These are phyloP conservation scores for Mortierella sp. DNA, from an alignment of 371 early-diverging fungal species.

Conservation along the genomic window DNA sequence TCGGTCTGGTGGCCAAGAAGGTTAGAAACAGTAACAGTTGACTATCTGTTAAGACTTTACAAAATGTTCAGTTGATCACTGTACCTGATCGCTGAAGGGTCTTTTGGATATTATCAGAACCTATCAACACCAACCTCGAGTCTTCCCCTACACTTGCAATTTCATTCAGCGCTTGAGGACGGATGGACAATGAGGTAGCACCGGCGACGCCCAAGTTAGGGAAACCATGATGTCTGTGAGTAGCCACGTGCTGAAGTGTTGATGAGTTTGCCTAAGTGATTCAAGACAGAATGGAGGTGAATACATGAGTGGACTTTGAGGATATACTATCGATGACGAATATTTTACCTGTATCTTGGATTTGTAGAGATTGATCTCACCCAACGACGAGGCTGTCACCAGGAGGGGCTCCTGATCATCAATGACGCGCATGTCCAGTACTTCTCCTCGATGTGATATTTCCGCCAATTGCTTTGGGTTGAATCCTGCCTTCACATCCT, in stretches of 20 bases:
- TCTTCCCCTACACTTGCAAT: conserved; percentile 17
- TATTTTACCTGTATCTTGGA: neutral
- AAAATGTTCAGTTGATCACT: neutral
- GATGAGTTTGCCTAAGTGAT: neutral
- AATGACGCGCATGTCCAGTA: conserved; percentile 18
- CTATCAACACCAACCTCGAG: conserved; percentile 9
- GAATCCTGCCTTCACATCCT: conserved; percentile 18
- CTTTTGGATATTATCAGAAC: conserved; percentile 14
- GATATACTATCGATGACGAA: neutral
- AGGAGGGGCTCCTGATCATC: conserved; percentile 1
- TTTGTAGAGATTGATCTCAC: conserved; percentile 15
- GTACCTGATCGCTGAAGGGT: conserved; percentile 17
- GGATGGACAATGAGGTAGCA: conserved; percentile 4
- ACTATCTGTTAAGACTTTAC: neutral
- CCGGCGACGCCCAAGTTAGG: conserved; percentile 4
- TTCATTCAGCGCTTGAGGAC: conserved; percentile 9
- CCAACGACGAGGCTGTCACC: conserved; percentile 17
- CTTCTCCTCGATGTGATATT: conserved; percentile 18
- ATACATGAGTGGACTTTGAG: neutral
- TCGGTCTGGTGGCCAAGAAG: neutral
- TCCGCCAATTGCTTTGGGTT: conserved; percentile 7
- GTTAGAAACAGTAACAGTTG: no score
- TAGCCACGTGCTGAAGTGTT: neutral
- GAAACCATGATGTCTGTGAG: conserved; percentile 17
- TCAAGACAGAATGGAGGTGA: neutral